Evolutionary conservation across 2,329 filamentous ascomycete species (phyloP).

Genomic region (Aureobasidium lini): DNA sequence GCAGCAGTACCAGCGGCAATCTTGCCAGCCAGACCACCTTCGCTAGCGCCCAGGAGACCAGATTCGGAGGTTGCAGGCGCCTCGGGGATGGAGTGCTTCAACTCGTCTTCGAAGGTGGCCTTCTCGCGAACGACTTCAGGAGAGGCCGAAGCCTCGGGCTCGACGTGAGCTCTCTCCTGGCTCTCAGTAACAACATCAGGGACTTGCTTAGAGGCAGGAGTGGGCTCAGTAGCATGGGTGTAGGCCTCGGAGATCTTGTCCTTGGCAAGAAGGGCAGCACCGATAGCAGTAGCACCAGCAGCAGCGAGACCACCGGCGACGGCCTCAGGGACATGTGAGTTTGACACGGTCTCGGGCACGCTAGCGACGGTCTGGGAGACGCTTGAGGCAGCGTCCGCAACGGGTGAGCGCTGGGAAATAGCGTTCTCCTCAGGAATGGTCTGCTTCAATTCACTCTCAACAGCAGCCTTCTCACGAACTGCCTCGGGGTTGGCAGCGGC

Average conservation of each 20-base stretch:
- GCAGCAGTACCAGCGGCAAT: constrained; percentile 38
- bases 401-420: constrained; percentile 18
- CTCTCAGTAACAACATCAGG: constrained; percentile 63
- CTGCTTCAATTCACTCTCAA: constrained; percentile 63
- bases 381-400: neutral
- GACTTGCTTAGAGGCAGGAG: constrained; percentile 31
- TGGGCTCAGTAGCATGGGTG: constrained; percentile 16
- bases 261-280: constrained; percentile 26
- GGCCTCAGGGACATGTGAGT: constrained; percentile 34
- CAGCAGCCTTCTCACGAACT: constrained; percentile 61
- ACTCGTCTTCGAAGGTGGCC: constrained; percentile 57
- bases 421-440: constrained; percentile 46
- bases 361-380: neutral
- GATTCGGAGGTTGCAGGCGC: constrained; percentile 18
- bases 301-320: constrained; percentile 33
- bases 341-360: neutral
- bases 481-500: constrained; percentile 58
- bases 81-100: constrained; percentile 41
- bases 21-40: constrained; percentile 31
- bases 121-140: constrained; percentile 42
- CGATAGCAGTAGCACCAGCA: constrained; percentile 30
- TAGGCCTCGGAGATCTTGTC: constrained; percentile 29
- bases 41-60: constrained; percentile 28
- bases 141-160: constrained; percentile 59
- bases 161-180: constrained; percentile 56